phyloP scores from a whole-genome alignment of 768 basidiomycete species.

The Tulasnella sp. region DNA sequence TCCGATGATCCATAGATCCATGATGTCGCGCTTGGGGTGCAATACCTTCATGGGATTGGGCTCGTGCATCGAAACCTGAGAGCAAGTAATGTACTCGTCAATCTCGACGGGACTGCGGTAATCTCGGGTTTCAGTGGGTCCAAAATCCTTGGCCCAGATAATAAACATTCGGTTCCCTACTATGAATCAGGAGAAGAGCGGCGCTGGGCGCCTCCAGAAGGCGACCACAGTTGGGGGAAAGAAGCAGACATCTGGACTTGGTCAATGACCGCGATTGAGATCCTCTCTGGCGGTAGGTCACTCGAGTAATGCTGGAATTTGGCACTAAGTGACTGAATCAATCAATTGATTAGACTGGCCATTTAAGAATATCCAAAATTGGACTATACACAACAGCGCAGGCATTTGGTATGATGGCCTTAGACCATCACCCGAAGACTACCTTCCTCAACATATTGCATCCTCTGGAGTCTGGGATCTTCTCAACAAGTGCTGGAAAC shows the following conservation, averaged over 20 bases:
- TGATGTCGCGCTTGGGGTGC: neutral
- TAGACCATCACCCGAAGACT: neutral
- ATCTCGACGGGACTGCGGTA: neutral
- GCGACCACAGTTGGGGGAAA: neutral
- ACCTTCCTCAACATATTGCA: neutral
- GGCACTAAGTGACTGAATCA: neutral
- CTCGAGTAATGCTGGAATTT: neutral
- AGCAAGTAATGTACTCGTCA: neutral
- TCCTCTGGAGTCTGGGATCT: neutral
- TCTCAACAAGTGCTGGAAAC: neutral
- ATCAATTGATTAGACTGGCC: no score
- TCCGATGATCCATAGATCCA: neutral
- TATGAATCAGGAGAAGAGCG: no score
- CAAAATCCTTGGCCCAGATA: neutral
- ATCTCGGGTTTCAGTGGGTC: neutral
- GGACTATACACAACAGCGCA: no score
- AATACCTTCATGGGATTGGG: neutral
- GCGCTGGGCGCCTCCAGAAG: no score
- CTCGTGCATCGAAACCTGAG: neutral
- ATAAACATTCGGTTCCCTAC: no score
- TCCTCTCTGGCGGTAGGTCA: neutral
- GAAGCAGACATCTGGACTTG: neutral
- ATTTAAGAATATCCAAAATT: no score
- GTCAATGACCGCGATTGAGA: neutral
- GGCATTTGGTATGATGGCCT: no score